Base-by-base conservation (phyloP, 2,329 filamentous ascomycete genomes). In the Acrocalymma vagum region DNA sequence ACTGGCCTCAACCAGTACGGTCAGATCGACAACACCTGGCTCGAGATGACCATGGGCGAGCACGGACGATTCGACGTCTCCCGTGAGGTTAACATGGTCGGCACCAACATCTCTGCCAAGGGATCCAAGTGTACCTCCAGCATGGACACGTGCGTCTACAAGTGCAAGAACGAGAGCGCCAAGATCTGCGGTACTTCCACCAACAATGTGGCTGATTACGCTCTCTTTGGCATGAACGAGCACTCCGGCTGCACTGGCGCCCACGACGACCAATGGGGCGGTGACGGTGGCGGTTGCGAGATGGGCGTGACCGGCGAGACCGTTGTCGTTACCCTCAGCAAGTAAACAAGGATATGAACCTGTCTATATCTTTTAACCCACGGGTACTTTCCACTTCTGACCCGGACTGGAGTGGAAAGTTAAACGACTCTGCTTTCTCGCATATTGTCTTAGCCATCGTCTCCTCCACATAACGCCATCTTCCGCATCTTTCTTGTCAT, bases 21-120 rank as follows among this genome's bases (percentile, higher is more conserved):
- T 24, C 72, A 73, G 55, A 53, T 75, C 32, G 51, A 57, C 49
- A 69, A 77, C 49, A 75, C 74, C 21, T 76, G 74, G 71, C 70
- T 65, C 37, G 74, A 77, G 63, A 71, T 67, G 39, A 75, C 65
- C 40, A 72, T 70, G 24, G 69, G 68, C 29, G n/a, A 41, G 8
- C 27, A 16, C 29, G 73, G 72, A 47, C 69, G 66, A 25, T 69
- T 74, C 41, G 70, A 77, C 49, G 62, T 77, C 37, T 73, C 70
- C 25, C 67, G 72, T 23, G 65, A 74, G 47, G 65, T 75, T 58
- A 73, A 73, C 61, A 76, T 74, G 73, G 49, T 53, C 32, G 75
- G 75, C 23, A 60, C 67, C 51, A 44, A 25, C 32, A 74, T 77
- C 62, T 58, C 52, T 35, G 61, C 69, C 39, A 65, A 68, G 35